Evolutionary conservation across 768 basidiomycete genomes (phyloP), one percentile per base, ranked within the genome.

Genomic region (Boletus barrowsii): DNA sequence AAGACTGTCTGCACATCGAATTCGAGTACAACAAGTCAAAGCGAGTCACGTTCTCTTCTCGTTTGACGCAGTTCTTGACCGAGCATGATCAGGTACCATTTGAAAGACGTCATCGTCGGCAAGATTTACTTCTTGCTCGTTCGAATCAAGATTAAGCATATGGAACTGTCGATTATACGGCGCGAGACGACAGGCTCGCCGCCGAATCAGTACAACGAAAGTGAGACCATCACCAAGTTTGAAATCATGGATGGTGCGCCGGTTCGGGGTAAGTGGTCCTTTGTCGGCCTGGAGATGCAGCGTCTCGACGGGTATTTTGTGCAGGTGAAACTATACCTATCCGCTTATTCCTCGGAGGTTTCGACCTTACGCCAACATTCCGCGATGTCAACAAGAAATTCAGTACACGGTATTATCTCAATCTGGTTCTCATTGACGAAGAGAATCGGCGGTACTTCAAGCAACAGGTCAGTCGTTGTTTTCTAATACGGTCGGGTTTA

Each of bases 21-120:
- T 98, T 98, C 60, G 97, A 98, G 75, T 98, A 99, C 75, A 98
- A 99, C 79, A 98, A 98, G 70, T 96, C 95, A 53, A 98, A 99
- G 96, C 92, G 54, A 59, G 89, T 77, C 14, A 17, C 15, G 1
- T 5, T 40, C 18, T 6, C 18, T 42, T 18, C 30, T 35, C 42
- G n/a, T 51, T 17, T 41, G 41, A 37, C 11, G 47, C 14, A 14
- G 44, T 18, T 36, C 35, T 30, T 61, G 53, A 49, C 55, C 17
- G 39, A 32, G 32, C 9, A 41, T 37, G 15, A 45, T 41, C 18
- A 99, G 96, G 73, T 99, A 99, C 73, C 97, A 99, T 68, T 74
- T 98, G 55, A 98, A 98, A 74, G 96, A 98, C 67, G 97, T 98
- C 49, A 98, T 98, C 43, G 95, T 99, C 29, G 97, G 97, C 72